phyloP scores from a whole-genome alignment of 345 rosid genomes.

The Turnera subulata region DNA sequence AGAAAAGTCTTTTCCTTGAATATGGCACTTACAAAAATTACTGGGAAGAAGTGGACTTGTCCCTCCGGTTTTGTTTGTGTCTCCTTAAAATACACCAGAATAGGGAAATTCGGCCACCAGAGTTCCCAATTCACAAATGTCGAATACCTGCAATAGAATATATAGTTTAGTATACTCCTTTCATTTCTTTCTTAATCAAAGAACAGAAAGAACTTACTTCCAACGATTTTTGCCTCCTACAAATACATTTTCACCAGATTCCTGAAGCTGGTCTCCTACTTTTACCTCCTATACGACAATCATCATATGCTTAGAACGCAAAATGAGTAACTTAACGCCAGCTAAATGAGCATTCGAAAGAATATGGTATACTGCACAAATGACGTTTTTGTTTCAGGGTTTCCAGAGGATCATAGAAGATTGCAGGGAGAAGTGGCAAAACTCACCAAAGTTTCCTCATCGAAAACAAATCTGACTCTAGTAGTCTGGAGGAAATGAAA shows the following conservation, averaged over 20 bases:
- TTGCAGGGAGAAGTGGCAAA: constrained; percentile 5
- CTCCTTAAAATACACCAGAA: constrained; percentile 71
- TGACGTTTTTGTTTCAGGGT: no score
- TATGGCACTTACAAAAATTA: constrained; percentile 78
- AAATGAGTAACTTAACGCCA: not conserved
- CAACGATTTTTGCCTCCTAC: constrained; percentile 75
- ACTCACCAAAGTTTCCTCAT: constrained; percentile 62
- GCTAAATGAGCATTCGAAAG: not conserved
- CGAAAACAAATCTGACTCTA: constrained; percentile 70
- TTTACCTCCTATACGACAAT: constrained; percentile 50
- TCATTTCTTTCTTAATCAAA: not conserved
- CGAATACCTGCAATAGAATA: constrained; percentile 41
- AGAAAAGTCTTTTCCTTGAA: no score
- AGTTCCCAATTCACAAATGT: constrained; percentile 80
- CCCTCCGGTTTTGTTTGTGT: constrained; percentile 74
- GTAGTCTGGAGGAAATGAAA: constrained; percentile 49
- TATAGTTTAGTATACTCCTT: constrained; percentile 1
- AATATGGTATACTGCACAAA: no score
- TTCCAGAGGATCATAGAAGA: no score
- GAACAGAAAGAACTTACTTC: constrained; percentile 45
- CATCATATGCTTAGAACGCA: not conserved
- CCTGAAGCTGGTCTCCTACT: constrained; percentile 63
- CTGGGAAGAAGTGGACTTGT: constrained; percentile 81
- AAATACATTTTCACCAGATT: constrained; percentile 68
- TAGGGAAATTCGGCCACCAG: constrained; percentile 80